Evolutionary conservation across 169 alveolate species (phyloP).

Genomic region (Eimeria acervulina): DNA sequence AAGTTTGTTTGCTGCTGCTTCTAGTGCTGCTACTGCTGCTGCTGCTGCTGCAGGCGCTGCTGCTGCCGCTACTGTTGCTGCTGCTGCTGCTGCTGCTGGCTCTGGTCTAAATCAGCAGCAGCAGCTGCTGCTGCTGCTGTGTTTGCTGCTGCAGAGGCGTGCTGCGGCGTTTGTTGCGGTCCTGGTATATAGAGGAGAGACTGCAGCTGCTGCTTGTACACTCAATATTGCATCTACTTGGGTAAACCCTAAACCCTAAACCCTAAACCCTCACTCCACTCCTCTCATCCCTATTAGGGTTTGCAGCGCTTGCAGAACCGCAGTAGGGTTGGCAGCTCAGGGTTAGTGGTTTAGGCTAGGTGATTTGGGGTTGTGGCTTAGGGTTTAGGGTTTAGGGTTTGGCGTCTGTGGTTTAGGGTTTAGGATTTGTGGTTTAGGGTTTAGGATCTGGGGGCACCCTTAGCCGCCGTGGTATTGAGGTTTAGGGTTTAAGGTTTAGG

Average conservation of each 20-base stretch:
- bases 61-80: too few relatives aligned
- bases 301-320: not conserved
- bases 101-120: too few relatives aligned
- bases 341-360: not conserved
- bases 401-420: too few relatives aligned
- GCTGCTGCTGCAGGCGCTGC: not conserved
- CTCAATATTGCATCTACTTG: not conserved
- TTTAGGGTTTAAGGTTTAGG: not conserved
- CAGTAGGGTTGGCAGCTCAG: not conserved
- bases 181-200: not conserved
- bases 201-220: not conserved
- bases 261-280: not conserved
- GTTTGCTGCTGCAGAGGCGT: not conserved
- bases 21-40: not conserved
- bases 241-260: not conserved
- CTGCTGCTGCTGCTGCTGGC: too few relatives aligned
- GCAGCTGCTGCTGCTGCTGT: not conserved
- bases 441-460: too few relatives aligned
- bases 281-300: not conserved
- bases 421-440: not conserved
- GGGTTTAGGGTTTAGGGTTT: too few relatives aligned
- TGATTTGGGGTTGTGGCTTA: not conserved
- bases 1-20: not conserved
- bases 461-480: too few relatives aligned
- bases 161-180: constrained; percentile 22